Conservation (phyloP, 2,329 filamentous ascomycete genomes). For the Tolypocladium ovalisporum region DNA sequence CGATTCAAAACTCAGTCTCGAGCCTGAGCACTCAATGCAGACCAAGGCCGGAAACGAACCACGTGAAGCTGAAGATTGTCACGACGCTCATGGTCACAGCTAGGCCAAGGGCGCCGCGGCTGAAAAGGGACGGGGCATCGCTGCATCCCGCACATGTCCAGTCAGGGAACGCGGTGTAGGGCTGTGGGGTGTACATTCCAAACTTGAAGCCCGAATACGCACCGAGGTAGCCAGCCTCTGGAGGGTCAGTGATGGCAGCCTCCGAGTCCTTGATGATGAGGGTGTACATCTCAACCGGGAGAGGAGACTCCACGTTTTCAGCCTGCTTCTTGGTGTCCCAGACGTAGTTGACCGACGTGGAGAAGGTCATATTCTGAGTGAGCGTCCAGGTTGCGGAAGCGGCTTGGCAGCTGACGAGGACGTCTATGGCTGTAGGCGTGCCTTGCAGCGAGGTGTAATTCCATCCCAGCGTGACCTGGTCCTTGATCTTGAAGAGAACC, state of each 20-base stretch:
- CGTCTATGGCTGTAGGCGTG: slow-evolving; percentile 48
- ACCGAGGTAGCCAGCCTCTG: slow-evolving; percentile 45
- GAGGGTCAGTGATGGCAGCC: slow-evolving; percentile 33
- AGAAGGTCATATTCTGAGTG: slow-evolving; percentile 51
- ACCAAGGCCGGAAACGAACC: slow-evolving; percentile 47
- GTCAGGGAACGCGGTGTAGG: slow-evolving; percentile 38
- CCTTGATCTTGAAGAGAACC: slow-evolving; percentile 49
- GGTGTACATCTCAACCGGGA: slow-evolving; percentile 46
- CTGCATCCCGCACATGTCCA: slow-evolving; percentile 50
- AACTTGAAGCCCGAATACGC: slow-evolving; percentile 39
- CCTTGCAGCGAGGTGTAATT: slow-evolving; percentile 53
- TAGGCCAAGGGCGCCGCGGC: slow-evolving; percentile 37
- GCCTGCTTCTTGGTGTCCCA: slow-evolving; percentile 47
- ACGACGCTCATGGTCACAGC: slow-evolving; percentile 42
- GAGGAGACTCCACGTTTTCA: slow-evolving; percentile 31
- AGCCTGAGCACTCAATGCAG: slow-evolving; percentile 14
- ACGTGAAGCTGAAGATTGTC: slow-evolving; percentile 51
- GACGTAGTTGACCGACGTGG: slow-evolving; percentile 36
- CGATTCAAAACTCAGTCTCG: background rate
- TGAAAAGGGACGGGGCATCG: slow-evolving; percentile 34
- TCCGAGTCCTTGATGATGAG: slow-evolving; percentile 52
- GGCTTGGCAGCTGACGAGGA: slow-evolving; percentile 44
- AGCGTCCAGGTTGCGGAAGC: slow-evolving; percentile 47
- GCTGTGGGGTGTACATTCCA: slow-evolving; percentile 42
- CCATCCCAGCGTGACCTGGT: slow-evolving; percentile 50